Base-by-base conservation (phyloP, 352 stramenopile genomes). In the Phytophthora ohioensis region DNA sequence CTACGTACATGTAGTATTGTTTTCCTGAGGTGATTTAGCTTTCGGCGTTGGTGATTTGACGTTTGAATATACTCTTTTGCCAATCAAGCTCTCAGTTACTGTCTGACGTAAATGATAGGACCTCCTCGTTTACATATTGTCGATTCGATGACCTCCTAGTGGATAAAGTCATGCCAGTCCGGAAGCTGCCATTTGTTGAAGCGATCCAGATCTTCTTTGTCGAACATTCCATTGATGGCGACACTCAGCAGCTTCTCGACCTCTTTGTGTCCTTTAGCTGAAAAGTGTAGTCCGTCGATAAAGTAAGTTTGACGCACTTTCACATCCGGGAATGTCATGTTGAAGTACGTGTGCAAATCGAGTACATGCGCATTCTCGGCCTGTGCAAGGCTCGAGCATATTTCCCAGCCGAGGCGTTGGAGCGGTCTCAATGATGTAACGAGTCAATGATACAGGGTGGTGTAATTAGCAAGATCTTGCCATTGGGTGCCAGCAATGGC, bases 251-350 rank as follows among this genome's bases (percentile, higher is more conserved):
- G 38, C 49, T 67, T 65, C 5, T 48, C 64, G 9, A 73, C 49
- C 32, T 74, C 64, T 35, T 67, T 63, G 47, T 89, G 85, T 32
- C 82, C 82, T 36, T 68, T 67, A 41, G 67, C 48, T 35, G 64
- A 79, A 30, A 89, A 79, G 49, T 91, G 82, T 41, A 89, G 77
- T 0, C 82, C 82, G 51, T 91, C 82, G 1, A 71, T 56, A 46
- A 76, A 79, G 60, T 53, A 49, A 39, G 52, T 30, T 61, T 72
- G 30, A 36, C 75, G 69, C n/a, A 39, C 57, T 13, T 61, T 56
- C 17, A 60, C 65, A 21, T 73, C 58, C 64, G 81, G 51, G 31
- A 74, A 72, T 39, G 72, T 56, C 31, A 58, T 54, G 51, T 84
- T 84, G 59, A 89, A 83, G 43, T 75, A 67, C 34, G 63, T 69